Conservation (phyloP, 1,284 basidiomycete genomes). For the Grifola frondosa region DNA sequence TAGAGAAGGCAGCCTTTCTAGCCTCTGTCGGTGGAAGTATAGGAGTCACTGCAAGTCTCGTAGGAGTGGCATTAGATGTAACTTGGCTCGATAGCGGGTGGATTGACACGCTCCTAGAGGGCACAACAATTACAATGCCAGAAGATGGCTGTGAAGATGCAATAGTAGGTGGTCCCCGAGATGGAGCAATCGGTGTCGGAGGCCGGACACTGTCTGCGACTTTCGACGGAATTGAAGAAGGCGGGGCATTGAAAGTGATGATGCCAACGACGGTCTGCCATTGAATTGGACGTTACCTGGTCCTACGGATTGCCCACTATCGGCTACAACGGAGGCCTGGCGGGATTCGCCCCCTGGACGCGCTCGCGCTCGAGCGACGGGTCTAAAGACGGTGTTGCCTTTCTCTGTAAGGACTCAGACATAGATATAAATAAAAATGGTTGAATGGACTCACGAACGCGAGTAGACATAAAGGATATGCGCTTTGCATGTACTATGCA, state of each 20-base stretch:
- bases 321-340: constrained; percentile 40
- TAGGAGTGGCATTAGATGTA: neutral
- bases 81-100: neutral
- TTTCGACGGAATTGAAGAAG: constrained; percentile 20
- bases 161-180: constrained; percentile 13
- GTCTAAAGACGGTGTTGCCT: constrained; percentile 66
- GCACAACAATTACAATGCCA: constrained; percentile 5
- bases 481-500: too few species aligned
- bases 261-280: neutral
- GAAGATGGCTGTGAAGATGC: constrained; percentile 5
- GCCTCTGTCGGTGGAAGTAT: too few species aligned
- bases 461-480: constrained; percentile 62
- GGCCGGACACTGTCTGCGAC: too few species aligned
- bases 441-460: constrained; percentile 65
- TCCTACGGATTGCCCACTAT: constrained; percentile 11
- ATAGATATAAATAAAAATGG: constrained; percentile 1
- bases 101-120: constrained; percentile 2
- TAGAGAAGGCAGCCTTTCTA: neutral
- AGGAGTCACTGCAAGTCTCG: neutral
- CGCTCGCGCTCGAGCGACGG: constrained; percentile 54
- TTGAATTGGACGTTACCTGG: constrained; percentile 3
- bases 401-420: constrained; percentile 50
- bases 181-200: constrained; percentile 4
- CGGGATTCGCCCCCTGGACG: constrained; percentile 38
- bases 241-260: constrained; percentile 21